These are phyloP conservation scores for Senna tora DNA, from an alignment of 306 rosid genomes.

Conservation along the genomic window DNA sequence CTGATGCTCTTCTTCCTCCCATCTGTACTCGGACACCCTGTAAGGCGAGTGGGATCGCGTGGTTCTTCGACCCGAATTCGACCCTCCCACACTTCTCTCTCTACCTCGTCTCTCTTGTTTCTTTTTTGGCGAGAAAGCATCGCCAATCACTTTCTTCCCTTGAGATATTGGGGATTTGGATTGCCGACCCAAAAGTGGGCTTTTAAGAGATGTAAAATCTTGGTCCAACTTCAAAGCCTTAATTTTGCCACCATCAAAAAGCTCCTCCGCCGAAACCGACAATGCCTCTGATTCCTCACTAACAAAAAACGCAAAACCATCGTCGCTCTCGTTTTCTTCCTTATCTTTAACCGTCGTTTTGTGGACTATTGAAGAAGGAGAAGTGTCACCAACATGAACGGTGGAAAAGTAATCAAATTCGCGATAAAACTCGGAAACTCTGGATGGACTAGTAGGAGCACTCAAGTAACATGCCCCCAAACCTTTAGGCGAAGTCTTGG, in stretches of 20 bases:
- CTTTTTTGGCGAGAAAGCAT: slow-evolving; percentile 44
- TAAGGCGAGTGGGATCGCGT: slow-evolving; percentile 75
- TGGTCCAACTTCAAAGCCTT: slow-evolving; percentile 44
- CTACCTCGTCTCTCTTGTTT: slow-evolving; percentile 62
- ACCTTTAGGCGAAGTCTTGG: slow-evolving; percentile 50
- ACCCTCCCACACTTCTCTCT: slow-evolving; percentile 43
- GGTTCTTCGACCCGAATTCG: slow-evolving; percentile 51
- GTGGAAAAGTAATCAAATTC: slow-evolving; percentile 45
- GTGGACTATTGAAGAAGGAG: neutral
- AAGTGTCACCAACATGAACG: neutral
- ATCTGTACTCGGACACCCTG: slow-evolving; percentile 51
- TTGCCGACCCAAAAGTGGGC: slow-evolving; percentile 22
- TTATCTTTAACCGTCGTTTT: neutral
- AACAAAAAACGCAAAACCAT: slow-evolving; percentile 66
- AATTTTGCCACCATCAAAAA: slow-evolving; percentile 73
- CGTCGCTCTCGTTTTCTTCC: neutral
- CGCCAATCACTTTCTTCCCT: slow-evolving; percentile 43
- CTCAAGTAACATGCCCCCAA: slow-evolving; percentile 63
- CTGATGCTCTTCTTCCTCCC: slow-evolving; percentile 50
- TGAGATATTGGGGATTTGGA: slow-evolving; percentile 1
- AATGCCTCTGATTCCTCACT: slow-evolving; percentile 40
- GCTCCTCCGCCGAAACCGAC: slow-evolving; percentile 83
- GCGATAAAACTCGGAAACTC: slow-evolving; percentile 44
- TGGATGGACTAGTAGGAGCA: slow-evolving; percentile 78
- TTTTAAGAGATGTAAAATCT: slow-evolving; percentile 2